Conservation (phyloP, 495 filamentous ascomycete genomes). For the Hypoxylon perforatum region DNA sequence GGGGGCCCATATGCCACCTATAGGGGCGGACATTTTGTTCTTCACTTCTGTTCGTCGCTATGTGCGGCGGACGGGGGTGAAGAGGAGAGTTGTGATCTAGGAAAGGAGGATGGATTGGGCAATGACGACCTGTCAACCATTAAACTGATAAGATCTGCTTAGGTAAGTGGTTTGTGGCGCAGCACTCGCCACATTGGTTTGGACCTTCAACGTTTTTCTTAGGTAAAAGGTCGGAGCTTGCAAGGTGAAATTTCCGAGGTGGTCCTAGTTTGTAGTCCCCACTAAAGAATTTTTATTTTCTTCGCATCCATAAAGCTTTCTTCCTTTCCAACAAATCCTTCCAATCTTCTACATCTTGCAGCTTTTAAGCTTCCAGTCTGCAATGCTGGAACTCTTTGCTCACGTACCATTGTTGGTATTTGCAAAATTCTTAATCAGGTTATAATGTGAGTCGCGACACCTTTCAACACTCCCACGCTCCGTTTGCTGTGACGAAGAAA, state of each 20-base stretch:
- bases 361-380: neutral
- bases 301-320: too few species aligned
- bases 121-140: neutral
- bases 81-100: constrained; percentile 42
- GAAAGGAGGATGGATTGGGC: neutral
- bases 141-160: too few species aligned
- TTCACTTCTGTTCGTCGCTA: constrained; percentile 32
- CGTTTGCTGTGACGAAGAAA: constrained; percentile 64
- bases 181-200: too few species aligned
- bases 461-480: constrained; percentile 1
- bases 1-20: constrained; percentile 76
- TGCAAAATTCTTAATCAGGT: constrained; percentile 23
- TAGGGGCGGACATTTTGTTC: constrained; percentile 69
- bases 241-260: too few species aligned
- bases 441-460: constrained; percentile 29
- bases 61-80: constrained; percentile 38
- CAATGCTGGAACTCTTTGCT: neutral
- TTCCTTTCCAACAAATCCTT: neutral
- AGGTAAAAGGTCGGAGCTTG: too few species aligned
- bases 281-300: constrained; percentile 5
- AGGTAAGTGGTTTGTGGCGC: too few species aligned
- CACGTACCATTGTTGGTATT: neutral
- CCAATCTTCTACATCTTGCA: neutral
- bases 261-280: too few species aligned
- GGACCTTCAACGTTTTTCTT: too few species aligned